Conservation (phyloP, 495 filamentous ascomycete species). For the Penicillium atrosanguineum region DNA sequence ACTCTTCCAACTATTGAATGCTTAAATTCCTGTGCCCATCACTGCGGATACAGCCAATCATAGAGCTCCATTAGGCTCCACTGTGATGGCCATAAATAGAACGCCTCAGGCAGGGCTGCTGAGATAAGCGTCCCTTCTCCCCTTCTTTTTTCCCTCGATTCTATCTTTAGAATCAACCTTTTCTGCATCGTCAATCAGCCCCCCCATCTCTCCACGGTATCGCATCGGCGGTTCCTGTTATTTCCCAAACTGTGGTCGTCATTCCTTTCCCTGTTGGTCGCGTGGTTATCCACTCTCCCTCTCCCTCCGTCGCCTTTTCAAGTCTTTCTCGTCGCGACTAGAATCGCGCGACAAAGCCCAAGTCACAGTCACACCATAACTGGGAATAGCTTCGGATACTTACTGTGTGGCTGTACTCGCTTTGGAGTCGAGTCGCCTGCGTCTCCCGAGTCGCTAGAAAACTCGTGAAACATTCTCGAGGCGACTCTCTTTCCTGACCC, state of each 20-base stretch:
- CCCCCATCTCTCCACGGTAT: constrained; percentile 19
- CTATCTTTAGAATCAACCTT: constrained; percentile 38
- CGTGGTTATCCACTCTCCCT: background rate
- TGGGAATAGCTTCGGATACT: background rate
- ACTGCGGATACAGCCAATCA: background rate
- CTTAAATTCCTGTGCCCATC: background rate
- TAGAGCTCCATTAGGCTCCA: background rate
- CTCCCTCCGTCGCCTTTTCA: too few species aligned
- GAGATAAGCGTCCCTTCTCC: constrained; percentile 6
- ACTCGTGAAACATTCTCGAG: background rate
- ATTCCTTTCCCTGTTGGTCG: constrained; percentile 1
- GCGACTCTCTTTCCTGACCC: background rate
- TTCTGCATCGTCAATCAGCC: constrained; percentile 32
- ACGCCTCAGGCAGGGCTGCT: constrained; percentile 6
- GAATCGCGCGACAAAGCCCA: background rate
- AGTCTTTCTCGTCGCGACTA: background rate
- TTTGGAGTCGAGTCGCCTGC: background rate
- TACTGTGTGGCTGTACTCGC: background rate
- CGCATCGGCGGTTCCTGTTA: constrained; percentile 3
- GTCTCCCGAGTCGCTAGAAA: background rate
- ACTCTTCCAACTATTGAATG: background rate
- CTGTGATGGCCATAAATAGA: constrained; percentile 11
- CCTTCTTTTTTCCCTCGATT: constrained; percentile 16
- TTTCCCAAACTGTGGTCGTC: background rate
- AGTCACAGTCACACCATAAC: background rate